These are phyloP conservation scores for Malus hybrid DNA, from an alignment of 331 rosid genomes.

Conservation along the genomic window DNA sequence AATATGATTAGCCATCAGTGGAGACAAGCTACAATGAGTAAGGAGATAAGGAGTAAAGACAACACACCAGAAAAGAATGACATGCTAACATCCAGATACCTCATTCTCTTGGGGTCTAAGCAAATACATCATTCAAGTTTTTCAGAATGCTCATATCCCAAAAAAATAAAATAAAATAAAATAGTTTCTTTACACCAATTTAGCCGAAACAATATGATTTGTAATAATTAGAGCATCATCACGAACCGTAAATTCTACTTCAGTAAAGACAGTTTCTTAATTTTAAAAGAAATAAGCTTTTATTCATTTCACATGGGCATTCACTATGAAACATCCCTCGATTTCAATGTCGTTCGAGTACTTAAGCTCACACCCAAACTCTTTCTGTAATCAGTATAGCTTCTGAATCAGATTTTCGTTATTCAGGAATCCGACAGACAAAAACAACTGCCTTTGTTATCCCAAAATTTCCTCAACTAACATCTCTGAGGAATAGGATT, in stretches of 20 bases:
- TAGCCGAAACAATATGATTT: not conserved
- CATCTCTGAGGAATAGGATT: not conserved
- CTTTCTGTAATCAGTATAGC: not conserved
- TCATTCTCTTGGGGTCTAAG: not conserved
- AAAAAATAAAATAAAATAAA: not conserved
- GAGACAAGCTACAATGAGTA: not conserved
- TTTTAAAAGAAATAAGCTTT: not conserved
- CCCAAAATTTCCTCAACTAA: not conserved
- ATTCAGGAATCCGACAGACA: not conserved
- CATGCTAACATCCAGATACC: not conserved
- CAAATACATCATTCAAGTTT: not conserved
- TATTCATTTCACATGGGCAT: not conserved
- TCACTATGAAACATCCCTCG: not conserved
- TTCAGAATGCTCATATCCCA: not conserved
- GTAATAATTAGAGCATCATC: not conserved
- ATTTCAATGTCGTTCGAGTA: not conserved
- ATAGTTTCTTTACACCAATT: not conserved
- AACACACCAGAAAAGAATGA: not conserved
- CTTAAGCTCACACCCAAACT: not conserved
- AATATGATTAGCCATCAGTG: slow-evolving; percentile 7
- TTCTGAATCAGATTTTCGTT: not conserved
- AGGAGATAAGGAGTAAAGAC: not conserved
- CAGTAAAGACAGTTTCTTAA: not conserved
- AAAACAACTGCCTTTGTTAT: not conserved
- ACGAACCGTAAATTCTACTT: not conserved